Evolutionary conservation across 2,329 filamentous ascomycete species (phyloP).

Genomic region (Tympanopsis confertula): DNA sequence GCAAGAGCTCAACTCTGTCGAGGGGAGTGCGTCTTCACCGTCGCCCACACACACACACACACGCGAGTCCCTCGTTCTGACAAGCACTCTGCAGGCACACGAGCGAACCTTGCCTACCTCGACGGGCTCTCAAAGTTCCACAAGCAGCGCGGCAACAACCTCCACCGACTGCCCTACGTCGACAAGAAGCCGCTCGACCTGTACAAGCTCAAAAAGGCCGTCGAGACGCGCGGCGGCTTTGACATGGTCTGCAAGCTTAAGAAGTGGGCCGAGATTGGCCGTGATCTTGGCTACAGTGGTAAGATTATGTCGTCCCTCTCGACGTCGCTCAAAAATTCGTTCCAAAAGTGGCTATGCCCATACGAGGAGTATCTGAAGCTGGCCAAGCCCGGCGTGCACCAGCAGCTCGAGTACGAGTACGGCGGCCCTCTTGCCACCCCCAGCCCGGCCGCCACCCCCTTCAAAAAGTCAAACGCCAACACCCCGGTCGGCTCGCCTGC

Average conservation of each 20-base stretch:
- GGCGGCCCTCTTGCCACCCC: conserved; percentile 79
- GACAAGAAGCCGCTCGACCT: conserved; percentile 95
- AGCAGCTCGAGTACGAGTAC: conserved; percentile 85
- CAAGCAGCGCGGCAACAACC: conserved; percentile 86
- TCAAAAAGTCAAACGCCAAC: conserved; percentile 52
- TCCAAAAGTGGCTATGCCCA: conserved; percentile 89
- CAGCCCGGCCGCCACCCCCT: conserved; percentile 54
- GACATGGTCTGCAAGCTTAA: conserved; percentile 94
- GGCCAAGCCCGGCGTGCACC: conserved; percentile 91
- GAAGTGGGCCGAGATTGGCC: conserved; percentile 97
- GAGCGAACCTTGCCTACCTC: conserved; percentile 89
- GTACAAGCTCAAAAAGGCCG: conserved; percentile 94
- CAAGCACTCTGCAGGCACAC: conserved; percentile 55
- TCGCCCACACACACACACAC: neutral
- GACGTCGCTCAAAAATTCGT: conserved; percentile 95
- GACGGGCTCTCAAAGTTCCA: conserved; percentile 93
- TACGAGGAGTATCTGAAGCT: conserved; percentile 89
- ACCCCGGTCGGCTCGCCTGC: conserved; percentile 17
- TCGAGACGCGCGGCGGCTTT: conserved; percentile 87
- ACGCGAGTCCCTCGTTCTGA: conserved; percentile 16
- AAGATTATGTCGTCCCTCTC: conserved; percentile 99
- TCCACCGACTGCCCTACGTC: conserved; percentile 89
- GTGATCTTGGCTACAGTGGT: conserved; percentile 91
- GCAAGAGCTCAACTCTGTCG: conserved; percentile 92
- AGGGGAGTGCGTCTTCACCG: conserved; percentile 65